Evolutionary conservation across 2,329 filamentous ascomycete species (phyloP), one percentile per base, ranked within the genome.

Genomic region (Beauveria sp.): DNA sequence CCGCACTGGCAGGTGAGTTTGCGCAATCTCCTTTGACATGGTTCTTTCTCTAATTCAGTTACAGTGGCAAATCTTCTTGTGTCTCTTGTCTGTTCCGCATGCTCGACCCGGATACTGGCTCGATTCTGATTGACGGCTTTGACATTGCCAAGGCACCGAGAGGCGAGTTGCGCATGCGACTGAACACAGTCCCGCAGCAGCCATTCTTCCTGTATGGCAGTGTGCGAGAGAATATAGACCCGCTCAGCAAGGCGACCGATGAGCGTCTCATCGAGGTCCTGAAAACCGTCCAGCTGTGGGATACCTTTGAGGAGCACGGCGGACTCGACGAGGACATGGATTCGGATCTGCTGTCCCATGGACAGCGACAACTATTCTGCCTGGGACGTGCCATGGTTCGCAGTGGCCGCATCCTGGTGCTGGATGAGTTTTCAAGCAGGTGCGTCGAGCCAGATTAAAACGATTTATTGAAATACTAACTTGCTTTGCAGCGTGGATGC

Each of bases 141-240:
- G 74, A 80, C 49, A 66, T 72, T 10, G 63, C 66, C 7, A 65
- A 53, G 1, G 40, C 72, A 1, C 63, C 67, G 0, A 66, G 69
- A 3, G 63, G 68, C 6, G 61, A 64, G 14, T 51, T 74, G 1
- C 68, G 73, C 1, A 52, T 61, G 0, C 62, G 68, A 1, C 68
- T 84, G 8, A 76, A 78, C 43, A 74, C 75, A 1, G 68, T 83
- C 1, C 76, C 82, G 0, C 83, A 85, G 69, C 80, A 84, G 52
- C 74, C 79, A 0, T 77, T 83, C 63, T 76, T 82, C 26, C 69
- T 84, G 3, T 74, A 75, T 1, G 80, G 79, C 2, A 79, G 70
- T 0, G 70, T 85, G 3, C 76, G 80, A 0, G 69, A 73, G 1
- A 85, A 85, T 52, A 69, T 81, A 1, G 80, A 83, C 63, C 80